Evolutionary conservation across 371 early-diverging fungal genomes (phyloP).

Genomic region (Mucor plumbeus): DNA sequence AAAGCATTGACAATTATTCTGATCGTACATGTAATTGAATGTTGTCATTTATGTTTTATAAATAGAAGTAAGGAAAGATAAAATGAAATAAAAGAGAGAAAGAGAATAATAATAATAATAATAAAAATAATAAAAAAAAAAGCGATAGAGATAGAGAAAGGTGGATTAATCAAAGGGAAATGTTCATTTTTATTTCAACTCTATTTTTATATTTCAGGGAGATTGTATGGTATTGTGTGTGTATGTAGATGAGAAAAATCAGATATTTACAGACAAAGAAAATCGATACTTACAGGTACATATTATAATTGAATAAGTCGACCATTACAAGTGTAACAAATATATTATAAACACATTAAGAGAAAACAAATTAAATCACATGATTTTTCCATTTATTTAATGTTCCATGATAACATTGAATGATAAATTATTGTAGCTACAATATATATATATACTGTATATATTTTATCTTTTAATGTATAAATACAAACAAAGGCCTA

Average conservation of each 20-base stretch:
- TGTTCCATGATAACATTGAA: neutral
- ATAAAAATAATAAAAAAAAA: neutral
- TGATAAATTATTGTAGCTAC: neutral
- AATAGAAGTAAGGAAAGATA: neutral
- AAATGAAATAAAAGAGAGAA: neutral
- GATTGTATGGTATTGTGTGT: neutral
- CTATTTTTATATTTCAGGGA: conserved; percentile 3
- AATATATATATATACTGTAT: no score
- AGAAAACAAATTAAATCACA: conserved; percentile 1
- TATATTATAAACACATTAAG: neutral
- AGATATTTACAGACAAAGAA: neutral
- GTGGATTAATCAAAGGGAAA: neutral
- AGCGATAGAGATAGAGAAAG: no score
- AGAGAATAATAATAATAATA: neutral
- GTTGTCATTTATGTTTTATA: neutral
- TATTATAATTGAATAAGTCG: neutral
- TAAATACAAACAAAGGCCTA: neutral
- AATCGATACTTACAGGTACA: neutral
- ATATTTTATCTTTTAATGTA: neutral
- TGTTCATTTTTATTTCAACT: neutral
- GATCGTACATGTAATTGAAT: neutral
- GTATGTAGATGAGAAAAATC: neutral
- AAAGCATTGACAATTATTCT: neutral
- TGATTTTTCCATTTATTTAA: neutral
- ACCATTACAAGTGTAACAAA: neutral